Percentiles rank a stretch among this genome's conserved stretches.
phyloP scores from a whole-genome alignment of 176 grass and related monocot genomes.

The Melocanna baccifera region DNA sequence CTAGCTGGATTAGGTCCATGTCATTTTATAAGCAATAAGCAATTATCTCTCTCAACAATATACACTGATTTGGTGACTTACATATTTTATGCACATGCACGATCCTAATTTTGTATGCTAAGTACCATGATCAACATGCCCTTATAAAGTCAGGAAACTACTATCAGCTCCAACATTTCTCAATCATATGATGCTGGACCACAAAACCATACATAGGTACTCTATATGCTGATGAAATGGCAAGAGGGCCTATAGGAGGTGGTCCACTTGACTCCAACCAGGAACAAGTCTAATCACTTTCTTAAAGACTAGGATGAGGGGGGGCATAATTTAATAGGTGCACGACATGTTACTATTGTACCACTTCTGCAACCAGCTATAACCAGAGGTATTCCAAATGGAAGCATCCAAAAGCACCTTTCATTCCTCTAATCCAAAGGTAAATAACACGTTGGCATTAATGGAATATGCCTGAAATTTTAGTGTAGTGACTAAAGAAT shows the following conservation, averaged over 20 bases:
- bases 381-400: constrained; percentile 18
- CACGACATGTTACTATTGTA: constrained; percentile 5
- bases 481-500: constrained; percentile 10
- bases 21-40: constrained; percentile 26
- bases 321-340: constrained; percentile 20
- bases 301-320: constrained; percentile 37
- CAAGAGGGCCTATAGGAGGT: constrained; percentile 10
- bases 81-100: not conserved
- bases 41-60: constrained; percentile 2
- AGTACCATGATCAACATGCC: not conserved
- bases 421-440: not conserved
- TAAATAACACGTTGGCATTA: constrained; percentile 11
- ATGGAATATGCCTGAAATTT: constrained; percentile 18
- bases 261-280: constrained; percentile 23
- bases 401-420: constrained; percentile 24
- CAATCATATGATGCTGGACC: constrained; percentile 11
- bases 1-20: constrained; percentile 15
- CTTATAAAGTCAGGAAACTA: constrained; percentile 10
- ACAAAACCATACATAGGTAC: constrained; percentile 24
- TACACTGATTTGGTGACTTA: constrained; percentile 1
- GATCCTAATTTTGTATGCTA: not conserved
- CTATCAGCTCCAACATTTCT: constrained; percentile 28
- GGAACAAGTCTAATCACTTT: constrained; percentile 22
- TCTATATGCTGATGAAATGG: constrained; percentile 13
- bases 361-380: constrained; percentile 29